Conservation (phyloP, 2,329 filamentous ascomycete genomes). For the Fusarium sp. region DNA sequence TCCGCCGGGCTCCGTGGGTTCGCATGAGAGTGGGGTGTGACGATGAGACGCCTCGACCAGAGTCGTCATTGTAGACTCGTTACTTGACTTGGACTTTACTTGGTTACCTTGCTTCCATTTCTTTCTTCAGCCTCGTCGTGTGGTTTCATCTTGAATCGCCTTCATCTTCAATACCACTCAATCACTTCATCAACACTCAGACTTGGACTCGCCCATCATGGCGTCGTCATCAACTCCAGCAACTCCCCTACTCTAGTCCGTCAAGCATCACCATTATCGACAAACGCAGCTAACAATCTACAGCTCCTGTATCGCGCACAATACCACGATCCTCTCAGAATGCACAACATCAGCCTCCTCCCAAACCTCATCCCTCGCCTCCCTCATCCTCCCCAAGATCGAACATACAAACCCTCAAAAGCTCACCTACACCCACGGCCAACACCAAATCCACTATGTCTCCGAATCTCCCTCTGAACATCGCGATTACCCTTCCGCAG, state of each 20-base stretch:
- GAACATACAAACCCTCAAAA: conserved; percentile 83
- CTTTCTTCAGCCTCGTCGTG: conserved; percentile 2
- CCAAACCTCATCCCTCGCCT: conserved; percentile 87
- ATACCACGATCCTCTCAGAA: conserved; percentile 92
- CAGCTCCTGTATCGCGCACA: conserved; percentile 94
- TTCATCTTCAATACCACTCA: not conserved
- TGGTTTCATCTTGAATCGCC: not conserved
- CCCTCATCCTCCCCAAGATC: conserved; percentile 96
- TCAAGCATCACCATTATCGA: conserved; percentile 22
- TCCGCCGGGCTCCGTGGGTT: conserved; percentile 25
- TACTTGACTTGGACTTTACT: not conserved
- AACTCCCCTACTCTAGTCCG: conserved; percentile 80
- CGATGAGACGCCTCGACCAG: conserved; percentile 29
- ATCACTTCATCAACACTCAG: not conserved
- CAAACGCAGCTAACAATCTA: conserved; percentile 3
- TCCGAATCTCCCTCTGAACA: conserved; percentile 81
- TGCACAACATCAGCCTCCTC: conserved; percentile 88
- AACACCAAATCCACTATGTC: conserved; percentile 96
- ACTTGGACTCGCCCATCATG: conserved; percentile 58
- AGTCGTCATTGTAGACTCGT: conserved; percentile 41
- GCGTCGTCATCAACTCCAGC: conserved; percentile 76
- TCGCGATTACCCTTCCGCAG: conserved; percentile 69
- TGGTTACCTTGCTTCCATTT: not conserved
- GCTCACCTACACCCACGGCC: conserved; percentile 92
- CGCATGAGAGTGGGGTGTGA: conserved; percentile 41